Evolutionary conservation across 306 rosid genomes (phyloP), one percentile per base, ranked within the genome.

Genomic region (Nissolia schottii): DNA sequence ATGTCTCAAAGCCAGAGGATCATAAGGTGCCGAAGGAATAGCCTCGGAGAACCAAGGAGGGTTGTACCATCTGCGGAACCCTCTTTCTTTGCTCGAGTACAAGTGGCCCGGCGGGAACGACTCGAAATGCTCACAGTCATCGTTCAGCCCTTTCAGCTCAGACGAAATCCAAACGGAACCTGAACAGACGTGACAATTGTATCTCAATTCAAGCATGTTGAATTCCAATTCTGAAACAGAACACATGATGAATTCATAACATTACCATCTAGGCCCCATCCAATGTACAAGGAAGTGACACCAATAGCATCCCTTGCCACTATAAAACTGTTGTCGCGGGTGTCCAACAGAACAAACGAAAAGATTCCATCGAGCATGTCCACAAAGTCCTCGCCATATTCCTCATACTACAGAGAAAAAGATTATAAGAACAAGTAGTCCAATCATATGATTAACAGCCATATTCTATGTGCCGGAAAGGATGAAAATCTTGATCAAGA

Each of bases 241-340:
- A 12, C 18, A 16, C 60, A 20, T 6, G 6, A 2, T 25, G 0
- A 2, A 1, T n/a, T n/a, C n/a, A 14, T 3, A 9, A 61, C 8
- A 14, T 67, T 87, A 89, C 96, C 96, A 69, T 92, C 93, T 34
- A 84, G 84, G 15, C 96, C 91, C 94, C 96, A 92, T 3, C 97
- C 97, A 74, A 92, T 87, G 66, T 92, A 92, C 54, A 92, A 91
- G 77, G 94, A 82, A 68, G 96, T 92, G 73, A 92, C 87, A 13
- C 97, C 96, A 15, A 89, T 87, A 1, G 97, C 96, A 86, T 92
- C 97, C 11, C 94, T 81, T 43, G 97, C 96, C 72, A 76, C 96
- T 23, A 92, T 55, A 78, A 89, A 92, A 74, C 92, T 92, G 79
- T 87, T 92, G 89, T 89, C 97, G 3, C 92, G 90, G 3, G 93